Base-by-base conservation (phyloP, 2,329 filamentous ascomycete species). In the Bipolaris cookei region DNA sequence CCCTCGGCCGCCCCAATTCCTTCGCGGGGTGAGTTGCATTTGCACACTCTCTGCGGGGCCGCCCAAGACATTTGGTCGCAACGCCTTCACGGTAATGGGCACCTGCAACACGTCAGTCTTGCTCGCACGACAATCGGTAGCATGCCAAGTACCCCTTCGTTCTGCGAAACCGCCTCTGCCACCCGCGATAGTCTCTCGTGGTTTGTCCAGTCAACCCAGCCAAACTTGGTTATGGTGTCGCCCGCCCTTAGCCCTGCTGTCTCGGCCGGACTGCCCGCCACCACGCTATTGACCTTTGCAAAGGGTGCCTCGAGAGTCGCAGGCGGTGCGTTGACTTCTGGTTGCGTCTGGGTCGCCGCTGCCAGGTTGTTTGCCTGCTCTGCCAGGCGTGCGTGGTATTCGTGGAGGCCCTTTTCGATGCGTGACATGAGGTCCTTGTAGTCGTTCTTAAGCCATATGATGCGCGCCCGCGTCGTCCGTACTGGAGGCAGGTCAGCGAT, bases 401-500 rank as follows among this genome's bases (percentile, higher is more conserved):
- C 88, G 73, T 98, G 92, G n/a, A 99, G 84, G 44, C 88, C 88
- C 70, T 88, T 88, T 76, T 98, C 95, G 66, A 98, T 89, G 56
- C 84, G 82, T 56, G 79, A 79, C 92, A 98, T 97, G 41, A 97
- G 79, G 37, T 88, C 87, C 74, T 96, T 97, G 80, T 97, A 94
- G 77, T 99, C 95, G 73, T 97, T 98, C 63, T 90, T 88, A 37
- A 98, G 83, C 65, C 88, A 84, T 65, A 98, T 95, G 66, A 99
- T 97, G 59, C 91, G 88, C 25, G 93, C 86, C 76, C 95, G 85
- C 35, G 93, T 97, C n/a, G 92, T 97, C 60, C 95, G 91, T 73
- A 99, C 91, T 96, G 68, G 56, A n/a, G 20, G 41, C 45, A 20
- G n/a, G 56, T 70, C 62, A 70, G 67, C 51, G 47, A 53, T 42